Evolutionary conservation across 805 yeast species (phyloP).

Genomic region (Metschnikowia shivogae): DNA sequence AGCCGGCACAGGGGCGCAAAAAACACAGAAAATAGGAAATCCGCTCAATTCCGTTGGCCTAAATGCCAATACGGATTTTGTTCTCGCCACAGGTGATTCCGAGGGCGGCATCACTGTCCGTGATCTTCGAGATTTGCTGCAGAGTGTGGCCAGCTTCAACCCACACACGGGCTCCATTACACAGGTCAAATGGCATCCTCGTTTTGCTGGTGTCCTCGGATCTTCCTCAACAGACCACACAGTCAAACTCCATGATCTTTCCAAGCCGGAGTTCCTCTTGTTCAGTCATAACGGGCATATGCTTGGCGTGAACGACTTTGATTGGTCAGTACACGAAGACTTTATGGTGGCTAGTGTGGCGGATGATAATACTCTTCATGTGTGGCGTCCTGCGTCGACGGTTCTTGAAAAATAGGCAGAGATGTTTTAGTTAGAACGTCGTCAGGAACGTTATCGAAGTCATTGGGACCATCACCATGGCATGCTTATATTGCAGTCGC

Average conservation of each 20-base stretch:
- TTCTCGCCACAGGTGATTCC: conserved; percentile 66
- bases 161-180: conserved; percentile 57
- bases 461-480: too few species aligned
- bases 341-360: conserved; percentile 74
- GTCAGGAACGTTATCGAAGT: too few species aligned
- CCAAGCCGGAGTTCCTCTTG: conserved; percentile 28
- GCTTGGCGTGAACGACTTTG: conserved; percentile 78
- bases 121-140: conserved; percentile 52
- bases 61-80: conserved; percentile 51
- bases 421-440: not conserved
- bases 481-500: too few species aligned
- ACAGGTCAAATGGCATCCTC: conserved; percentile 70
- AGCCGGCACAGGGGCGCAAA: conserved; percentile 35
- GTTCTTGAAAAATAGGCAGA: not conserved
- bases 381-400: conserved; percentile 64
- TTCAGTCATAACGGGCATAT: conserved; percentile 85
- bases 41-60: conserved; percentile 59
- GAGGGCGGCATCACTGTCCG: conserved; percentile 53
- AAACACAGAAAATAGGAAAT: conserved; percentile 38
- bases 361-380: conserved; percentile 81
- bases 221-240: conserved; percentile 60
- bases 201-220: conserved; percentile 50
- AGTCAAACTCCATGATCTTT: conserved; percentile 60
- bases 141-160: conserved; percentile 14
- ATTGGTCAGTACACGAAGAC: conserved; percentile 74